These are phyloP conservation scores for Lumnitzera littorea DNA, from an alignment of 345 rosid species.

Conservation along the genomic window DNA sequence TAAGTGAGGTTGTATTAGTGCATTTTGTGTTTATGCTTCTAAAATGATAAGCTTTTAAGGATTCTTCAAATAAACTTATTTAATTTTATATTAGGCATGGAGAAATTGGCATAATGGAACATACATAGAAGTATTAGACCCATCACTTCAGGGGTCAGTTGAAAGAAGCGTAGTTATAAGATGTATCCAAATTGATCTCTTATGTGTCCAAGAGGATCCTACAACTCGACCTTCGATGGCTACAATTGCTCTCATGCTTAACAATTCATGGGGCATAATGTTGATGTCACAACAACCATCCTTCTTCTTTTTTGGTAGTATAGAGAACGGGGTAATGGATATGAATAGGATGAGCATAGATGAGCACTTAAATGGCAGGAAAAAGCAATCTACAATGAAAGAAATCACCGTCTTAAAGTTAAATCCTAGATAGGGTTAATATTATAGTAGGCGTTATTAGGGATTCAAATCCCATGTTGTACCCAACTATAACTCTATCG, in stretches of 20 bases:
- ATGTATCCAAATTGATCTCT: slow-evolving; percentile 21
- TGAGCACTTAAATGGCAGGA: no score
- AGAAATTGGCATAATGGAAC: slow-evolving; percentile 14
- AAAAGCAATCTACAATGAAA: no score
- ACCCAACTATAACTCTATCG: no score
- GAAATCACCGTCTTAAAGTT: no score
- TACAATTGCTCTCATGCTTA: slow-evolving; percentile 15
- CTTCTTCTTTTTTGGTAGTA: neutral
- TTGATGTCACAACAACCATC: slow-evolving; percentile 13
- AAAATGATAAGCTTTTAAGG: neutral
- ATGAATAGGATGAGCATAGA: no score
- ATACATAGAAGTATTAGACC: slow-evolving; percentile 8
- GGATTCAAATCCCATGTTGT: no score
- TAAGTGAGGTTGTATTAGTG: neutral
- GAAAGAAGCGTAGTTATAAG: slow-evolving; percentile 13
- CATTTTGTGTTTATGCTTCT: neutral
- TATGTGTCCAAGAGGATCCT: slow-evolving; percentile 23
- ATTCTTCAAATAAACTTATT: neutral
- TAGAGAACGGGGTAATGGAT: no score
- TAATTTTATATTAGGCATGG: slow-evolving; percentile 16
- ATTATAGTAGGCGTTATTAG: no score
- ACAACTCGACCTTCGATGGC: slow-evolving; percentile 19
- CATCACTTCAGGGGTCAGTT: slow-evolving; percentile 7
- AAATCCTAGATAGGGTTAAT: no score
- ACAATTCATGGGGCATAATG: slow-evolving; percentile 6